phyloP scores from a whole-genome alignment of 768 basidiomycete species.

The Lactarius tabidus region DNA sequence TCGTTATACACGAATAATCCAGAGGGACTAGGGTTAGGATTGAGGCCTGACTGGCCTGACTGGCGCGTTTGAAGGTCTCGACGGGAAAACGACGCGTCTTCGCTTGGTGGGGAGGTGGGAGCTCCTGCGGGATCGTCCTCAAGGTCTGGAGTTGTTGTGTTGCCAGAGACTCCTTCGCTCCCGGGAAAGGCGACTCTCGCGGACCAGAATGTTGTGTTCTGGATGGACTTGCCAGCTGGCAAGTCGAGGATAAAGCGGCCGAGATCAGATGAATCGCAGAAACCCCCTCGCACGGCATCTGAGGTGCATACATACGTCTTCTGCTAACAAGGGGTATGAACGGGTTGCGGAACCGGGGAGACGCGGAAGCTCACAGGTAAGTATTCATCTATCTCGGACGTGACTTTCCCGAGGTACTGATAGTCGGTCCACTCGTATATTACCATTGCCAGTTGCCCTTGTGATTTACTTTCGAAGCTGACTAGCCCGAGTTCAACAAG shows the following conservation, averaged over 20 bases:
- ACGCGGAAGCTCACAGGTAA: slow-evolving; percentile 56
- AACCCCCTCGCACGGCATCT: slow-evolving; percentile 62
- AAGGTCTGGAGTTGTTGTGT: slow-evolving; percentile 35
- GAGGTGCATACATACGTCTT: slow-evolving; percentile 94
- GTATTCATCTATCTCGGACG: slow-evolving; percentile 48
- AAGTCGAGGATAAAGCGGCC: slow-evolving; percentile 89
- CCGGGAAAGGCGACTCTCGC: slow-evolving; percentile 64
- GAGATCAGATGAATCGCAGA: slow-evolving; percentile 64
- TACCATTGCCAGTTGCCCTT: slow-evolving; percentile 89
- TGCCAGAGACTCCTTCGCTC: slow-evolving; percentile 24
- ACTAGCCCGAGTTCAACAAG: slow-evolving; percentile 42
- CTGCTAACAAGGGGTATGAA: slow-evolving; percentile 45
- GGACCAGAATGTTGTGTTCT: slow-evolving; percentile 86
- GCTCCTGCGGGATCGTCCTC: slow-evolving; percentile 62
- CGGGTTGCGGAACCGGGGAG: slow-evolving; percentile 9
- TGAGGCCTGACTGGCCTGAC: slow-evolving; percentile 28
- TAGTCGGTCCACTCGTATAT: slow-evolving; percentile 96
- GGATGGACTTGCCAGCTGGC: slow-evolving; percentile 54
- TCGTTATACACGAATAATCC: slow-evolving; percentile 53
- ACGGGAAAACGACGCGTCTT: slow-evolving; percentile 35
- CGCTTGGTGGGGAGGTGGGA: slow-evolving; percentile 48
- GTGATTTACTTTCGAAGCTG: slow-evolving; percentile 70
- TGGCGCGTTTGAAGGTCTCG: slow-evolving; percentile 24
- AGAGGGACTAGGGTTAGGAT: slow-evolving; percentile 46
- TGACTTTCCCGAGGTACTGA: slow-evolving; percentile 71